These are phyloP conservation scores for Rubus idaeus DNA, from an alignment of 306 rosid species.

Conservation along the genomic window DNA sequence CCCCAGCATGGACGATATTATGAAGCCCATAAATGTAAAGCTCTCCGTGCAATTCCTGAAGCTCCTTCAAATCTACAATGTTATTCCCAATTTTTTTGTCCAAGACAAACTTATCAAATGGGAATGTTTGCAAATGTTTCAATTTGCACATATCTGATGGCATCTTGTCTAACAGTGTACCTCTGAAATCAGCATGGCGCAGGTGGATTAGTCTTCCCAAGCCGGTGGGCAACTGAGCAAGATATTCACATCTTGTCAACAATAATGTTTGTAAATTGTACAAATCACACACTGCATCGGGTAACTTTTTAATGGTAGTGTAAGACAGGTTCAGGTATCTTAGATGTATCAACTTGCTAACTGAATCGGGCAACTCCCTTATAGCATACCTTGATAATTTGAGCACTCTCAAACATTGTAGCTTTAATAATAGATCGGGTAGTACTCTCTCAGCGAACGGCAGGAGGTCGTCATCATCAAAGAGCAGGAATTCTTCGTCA, in stretches of 20 bases:
- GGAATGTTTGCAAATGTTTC: conserved; percentile 5
- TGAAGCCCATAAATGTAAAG: conserved; percentile 8
- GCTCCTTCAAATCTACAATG: not conserved
- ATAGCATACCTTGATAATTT: no score
- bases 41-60: conserved; percentile 4
- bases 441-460: no score
- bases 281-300: not conserved
- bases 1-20: not conserved
- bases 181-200: not conserved
- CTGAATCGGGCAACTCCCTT: not conserved
- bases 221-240: conserved; percentile 12
- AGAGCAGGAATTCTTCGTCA: no score
- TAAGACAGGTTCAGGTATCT: not conserved
- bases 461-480: no score
- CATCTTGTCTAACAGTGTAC: not conserved
- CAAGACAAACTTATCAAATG: not conserved
- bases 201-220: conserved; percentile 19
- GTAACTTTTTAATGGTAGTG: conserved; percentile 11
- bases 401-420: no score
- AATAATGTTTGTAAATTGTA: conserved; percentile 21
- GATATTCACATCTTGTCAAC: not conserved
- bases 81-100: not conserved
- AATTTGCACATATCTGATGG: conserved; percentile 15
- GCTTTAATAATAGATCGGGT: no score
- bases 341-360: no score